Conservation (phyloP, 306 rosid genomes). For the Prunus davidiana region DNA sequence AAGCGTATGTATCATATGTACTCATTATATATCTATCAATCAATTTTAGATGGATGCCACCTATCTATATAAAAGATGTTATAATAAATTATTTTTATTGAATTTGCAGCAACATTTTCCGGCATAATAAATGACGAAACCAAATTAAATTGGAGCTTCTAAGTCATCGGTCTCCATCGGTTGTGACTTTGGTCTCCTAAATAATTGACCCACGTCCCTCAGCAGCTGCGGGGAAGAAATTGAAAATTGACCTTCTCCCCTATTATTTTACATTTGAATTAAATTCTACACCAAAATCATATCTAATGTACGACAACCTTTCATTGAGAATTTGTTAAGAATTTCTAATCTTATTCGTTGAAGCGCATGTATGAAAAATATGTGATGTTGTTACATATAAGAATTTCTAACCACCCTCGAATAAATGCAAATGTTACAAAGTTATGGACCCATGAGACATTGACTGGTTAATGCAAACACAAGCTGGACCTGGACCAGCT, state of each 20-base stretch:
- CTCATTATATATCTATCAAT: not conserved
- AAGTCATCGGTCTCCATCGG: constrained; percentile 5
- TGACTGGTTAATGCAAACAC: not conserved
- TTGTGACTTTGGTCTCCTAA: not conserved
- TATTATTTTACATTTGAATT: not conserved
- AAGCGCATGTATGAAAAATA: too few species aligned
- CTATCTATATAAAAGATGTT: not conserved
- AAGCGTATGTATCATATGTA: not conserved
- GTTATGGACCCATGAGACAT: constrained; percentile 4
- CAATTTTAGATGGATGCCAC: not conserved
- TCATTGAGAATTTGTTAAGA: too few species aligned
- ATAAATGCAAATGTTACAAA: not conserved
- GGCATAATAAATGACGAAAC: not conserved
- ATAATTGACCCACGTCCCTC: constrained; percentile 15
- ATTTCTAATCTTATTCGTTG: too few species aligned
- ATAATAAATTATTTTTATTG: not conserved
- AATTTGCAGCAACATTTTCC: not conserved
- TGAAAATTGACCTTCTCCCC: not conserved
- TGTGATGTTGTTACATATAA: too few species aligned
- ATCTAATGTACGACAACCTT: too few species aligned
- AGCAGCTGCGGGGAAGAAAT: not conserved
- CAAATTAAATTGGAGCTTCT: not conserved
- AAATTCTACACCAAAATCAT: too few species aligned
- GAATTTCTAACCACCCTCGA: too few species aligned
- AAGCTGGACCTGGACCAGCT: not conserved